Percentiles rank a stretch among this genome's conserved stretches.
phyloP scores from a whole-genome alignment of 495 filamentous ascomycete species.

The Aspergillus cristatus region DNA sequence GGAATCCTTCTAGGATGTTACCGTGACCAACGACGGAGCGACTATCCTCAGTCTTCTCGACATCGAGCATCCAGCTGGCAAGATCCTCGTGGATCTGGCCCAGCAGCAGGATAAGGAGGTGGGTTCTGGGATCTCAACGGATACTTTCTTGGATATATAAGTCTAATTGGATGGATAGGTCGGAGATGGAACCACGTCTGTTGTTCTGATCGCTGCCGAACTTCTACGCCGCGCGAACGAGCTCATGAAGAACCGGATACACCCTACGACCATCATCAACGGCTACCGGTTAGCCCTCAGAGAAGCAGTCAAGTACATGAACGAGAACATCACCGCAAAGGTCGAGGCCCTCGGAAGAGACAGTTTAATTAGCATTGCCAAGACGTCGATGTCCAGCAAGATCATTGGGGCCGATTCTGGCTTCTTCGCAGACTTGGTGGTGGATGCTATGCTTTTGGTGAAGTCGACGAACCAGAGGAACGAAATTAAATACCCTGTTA shows the following conservation, averaged over 20 bases:
- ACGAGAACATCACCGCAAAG: conserved; percentile 91
- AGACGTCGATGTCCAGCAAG: conserved; percentile 99
- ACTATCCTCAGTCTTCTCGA: conserved; percentile 92
- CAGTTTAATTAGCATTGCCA: conserved; percentile 87
- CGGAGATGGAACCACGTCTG: conserved; percentile 95
- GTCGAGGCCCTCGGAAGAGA: conserved; percentile 86
- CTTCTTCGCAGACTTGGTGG: conserved; percentile 95
- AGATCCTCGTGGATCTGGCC: conserved; percentile 94
- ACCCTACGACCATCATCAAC: conserved; percentile 98
- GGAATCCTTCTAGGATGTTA: conserved; percentile 96
- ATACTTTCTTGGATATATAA: no score
- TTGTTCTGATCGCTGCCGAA: conserved; percentile 94
- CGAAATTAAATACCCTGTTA: conserved; percentile 95
- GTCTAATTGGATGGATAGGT: conserved; percentile 36
- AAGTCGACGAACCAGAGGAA: conserved; percentile 82
- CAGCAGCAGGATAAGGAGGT: conserved; percentile 98
- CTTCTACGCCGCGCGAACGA: conserved; percentile 92
- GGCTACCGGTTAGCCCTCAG: conserved; percentile 92
- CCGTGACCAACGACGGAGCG: conserved; percentile 97
- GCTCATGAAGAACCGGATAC: conserved; percentile 98
- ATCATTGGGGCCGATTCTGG: conserved; percentile 94
- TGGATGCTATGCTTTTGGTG: conserved; percentile 93
- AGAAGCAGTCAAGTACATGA: conserved; percentile 98
- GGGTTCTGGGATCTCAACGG: not conserved
- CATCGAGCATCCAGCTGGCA: conserved; percentile 95